Percentiles rank a stretch among this genome's conserved stretches.
These are phyloP conservation scores for Xerocomellus dryophilus DNA, from an alignment of 768 basidiomycete genomes.

Conservation along the genomic window DNA sequence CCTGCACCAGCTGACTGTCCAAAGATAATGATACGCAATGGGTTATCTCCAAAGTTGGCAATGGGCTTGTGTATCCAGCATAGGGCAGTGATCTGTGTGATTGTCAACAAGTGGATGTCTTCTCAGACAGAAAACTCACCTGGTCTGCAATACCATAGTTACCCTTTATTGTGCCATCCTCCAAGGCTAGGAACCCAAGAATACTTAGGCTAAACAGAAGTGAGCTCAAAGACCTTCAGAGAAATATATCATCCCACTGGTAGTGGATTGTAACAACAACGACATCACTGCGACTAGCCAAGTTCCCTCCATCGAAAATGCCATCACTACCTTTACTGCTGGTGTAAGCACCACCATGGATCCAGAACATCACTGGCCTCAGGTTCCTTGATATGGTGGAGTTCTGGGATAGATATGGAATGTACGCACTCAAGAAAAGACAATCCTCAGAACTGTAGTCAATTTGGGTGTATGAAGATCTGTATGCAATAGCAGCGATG, in stretches of 20 bases:
- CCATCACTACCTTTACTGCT: conserved; percentile 38
- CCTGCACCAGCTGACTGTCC: conserved; percentile 55
- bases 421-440: conserved; percentile 47
- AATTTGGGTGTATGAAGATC: conserved; percentile 34
- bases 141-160: conserved; percentile 16
- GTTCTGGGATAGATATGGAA: conserved; percentile 35
- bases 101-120: neutral
- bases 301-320: conserved; percentile 43
- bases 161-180: conserved; percentile 7
- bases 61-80: conserved; percentile 52
- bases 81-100: conserved; percentile 26
- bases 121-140: neutral
- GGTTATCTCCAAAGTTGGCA: conserved; percentile 56
- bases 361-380: conserved; percentile 50
- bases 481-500: conserved; percentile 33
- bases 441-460: conserved; percentile 40
- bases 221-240: neutral
- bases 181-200: conserved; percentile 8
- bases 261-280: conserved; percentile 40
- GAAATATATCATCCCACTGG: conserved; percentile 13
- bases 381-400: conserved; percentile 13
- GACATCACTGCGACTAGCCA: conserved; percentile 43
- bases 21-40: conserved; percentile 47
- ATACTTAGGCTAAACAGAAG: conserved; percentile 2
- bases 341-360: conserved; percentile 49